These are phyloP conservation scores for Naganishia friedmannii DNA, from an alignment of 768 basidiomycete species.

Conservation along the genomic window DNA sequence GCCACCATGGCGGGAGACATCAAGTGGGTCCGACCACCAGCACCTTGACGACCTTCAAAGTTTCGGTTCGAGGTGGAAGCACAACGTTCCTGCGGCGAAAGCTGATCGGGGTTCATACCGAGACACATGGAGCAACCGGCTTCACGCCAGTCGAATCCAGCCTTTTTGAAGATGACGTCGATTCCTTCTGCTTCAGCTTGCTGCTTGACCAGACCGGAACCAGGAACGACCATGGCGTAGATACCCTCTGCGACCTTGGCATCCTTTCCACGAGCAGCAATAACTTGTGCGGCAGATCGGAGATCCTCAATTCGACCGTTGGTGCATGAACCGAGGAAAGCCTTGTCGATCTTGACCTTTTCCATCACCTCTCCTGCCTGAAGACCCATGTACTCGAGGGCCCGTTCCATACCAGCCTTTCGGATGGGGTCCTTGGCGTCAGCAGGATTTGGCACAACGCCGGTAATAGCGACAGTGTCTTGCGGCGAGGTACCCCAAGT, in stretches of 20 bases:
- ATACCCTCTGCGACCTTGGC: constrained; percentile 72
- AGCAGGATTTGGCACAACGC: constrained; percentile 72
- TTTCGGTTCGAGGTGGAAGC: constrained; percentile 91
- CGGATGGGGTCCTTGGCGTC: constrained; percentile 65
- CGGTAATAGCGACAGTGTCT: constrained; percentile 78
- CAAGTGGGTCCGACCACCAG: constrained; percentile 84
- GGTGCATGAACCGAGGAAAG: constrained; percentile 92
- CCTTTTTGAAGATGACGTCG: constrained; percentile 78
- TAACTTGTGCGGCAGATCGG: constrained; percentile 75
- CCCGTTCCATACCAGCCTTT: constrained; percentile 68
- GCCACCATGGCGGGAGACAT: constrained; percentile 90
- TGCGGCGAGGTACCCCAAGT: constrained; percentile 93
- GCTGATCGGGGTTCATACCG: constrained; percentile 92
- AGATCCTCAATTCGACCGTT: constrained; percentile 92
- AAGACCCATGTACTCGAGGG: constrained; percentile 84
- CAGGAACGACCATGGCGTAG: constrained; percentile 86
- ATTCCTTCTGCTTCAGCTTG: constrained; percentile 88
- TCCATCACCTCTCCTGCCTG: constrained; percentile 73
- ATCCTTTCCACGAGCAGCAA: constrained; percentile 66
- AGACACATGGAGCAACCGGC: constrained; percentile 95
- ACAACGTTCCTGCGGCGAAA: constrained; percentile 74
- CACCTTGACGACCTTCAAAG: constrained; percentile 83
- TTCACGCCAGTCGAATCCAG: constrained; percentile 92
- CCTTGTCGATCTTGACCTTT: constrained; percentile 76
- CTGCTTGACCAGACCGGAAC: constrained; percentile 83